Evolutionary conservation across 768 basidiomycete genomes (phyloP), one percentile per base, ranked within the genome.

Genomic region (Gyrodon lividus): DNA sequence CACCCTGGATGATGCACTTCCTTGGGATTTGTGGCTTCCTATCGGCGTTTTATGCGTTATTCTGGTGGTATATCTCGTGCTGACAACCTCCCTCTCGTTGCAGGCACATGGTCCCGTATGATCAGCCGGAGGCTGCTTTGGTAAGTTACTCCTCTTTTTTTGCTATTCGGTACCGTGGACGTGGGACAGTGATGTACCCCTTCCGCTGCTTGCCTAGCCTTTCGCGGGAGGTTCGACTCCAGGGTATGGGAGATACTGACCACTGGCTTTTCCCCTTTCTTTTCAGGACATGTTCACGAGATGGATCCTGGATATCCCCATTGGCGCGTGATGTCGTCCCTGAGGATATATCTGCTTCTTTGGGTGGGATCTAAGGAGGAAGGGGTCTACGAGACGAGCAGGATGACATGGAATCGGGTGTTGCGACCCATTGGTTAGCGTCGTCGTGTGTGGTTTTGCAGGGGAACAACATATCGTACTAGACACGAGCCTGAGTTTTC

Each of bases 41-140:
- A 13, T 39, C 23, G 45, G 39, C 33, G 24, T 19, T n/a, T 17
- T 28, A 10, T 28, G 28, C 10, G 2, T 28, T 28, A 10, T 45
- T 38, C 19, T 43, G 38, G 47, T 20, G 9, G 0, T 6, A 9
- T 35, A 39, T 22, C 16, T 1, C 16, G 8, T 23, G 33, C 23
- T 64, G 37, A 63, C 46, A 6, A 4, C 3, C n/a, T 50, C 24
- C n/a, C 35, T 42, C 48, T 33, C 40, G 55, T 54, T 52, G 6
- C 59, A 90, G 89, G 31, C 90, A 92, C 65, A 89, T 93, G 92
- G 91, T 91, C 7, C 92, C 93, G 5, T 85, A 78, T 62, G 92
- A 98, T 69, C 92, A 95, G 63, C 88, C 93, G 1, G 88, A 90
- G 61, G 93, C 85, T 35, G 83, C 92, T 40, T 72, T 92, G 65